Conservation (phyloP, 139 green algal genomes). For the Ulvella scutata region DNA sequence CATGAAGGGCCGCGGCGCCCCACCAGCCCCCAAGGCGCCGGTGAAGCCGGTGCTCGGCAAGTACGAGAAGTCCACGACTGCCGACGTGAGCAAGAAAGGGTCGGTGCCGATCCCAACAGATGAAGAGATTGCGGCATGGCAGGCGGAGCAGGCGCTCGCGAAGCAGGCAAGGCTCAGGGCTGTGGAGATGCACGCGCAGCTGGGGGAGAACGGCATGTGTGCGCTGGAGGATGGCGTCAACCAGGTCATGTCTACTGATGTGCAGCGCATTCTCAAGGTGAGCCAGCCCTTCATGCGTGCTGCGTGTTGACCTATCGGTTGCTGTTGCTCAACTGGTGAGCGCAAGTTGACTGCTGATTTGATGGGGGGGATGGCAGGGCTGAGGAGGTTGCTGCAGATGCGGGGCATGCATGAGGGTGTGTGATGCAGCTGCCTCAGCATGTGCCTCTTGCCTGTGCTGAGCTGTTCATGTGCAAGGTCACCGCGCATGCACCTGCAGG, state of each 20-base stretch:
- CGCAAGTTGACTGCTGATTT: no score
- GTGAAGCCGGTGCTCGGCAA: neutral
- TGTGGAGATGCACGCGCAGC: neutral
- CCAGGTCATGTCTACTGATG: neutral
- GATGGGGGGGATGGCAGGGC: no score
- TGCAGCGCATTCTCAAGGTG: conserved; percentile 1
- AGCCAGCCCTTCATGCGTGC: neutral
- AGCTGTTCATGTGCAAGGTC: no score
- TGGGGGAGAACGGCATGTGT: neutral
- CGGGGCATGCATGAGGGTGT: no score
- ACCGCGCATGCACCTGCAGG: no score
- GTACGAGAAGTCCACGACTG: neutral
- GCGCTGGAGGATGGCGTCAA: neutral
- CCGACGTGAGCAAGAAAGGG: neutral
- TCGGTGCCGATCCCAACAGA: neutral
- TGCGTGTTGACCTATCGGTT: neutral
- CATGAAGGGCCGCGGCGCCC: neutral
- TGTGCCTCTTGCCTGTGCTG: no score
- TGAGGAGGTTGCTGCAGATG: no score
- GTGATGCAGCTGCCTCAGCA: no score
- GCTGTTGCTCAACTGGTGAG: neutral
- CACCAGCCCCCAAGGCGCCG: neutral
- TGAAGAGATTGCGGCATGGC: neutral
- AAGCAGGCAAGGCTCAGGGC: neutral
- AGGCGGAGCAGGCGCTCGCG: neutral